phyloP scores from a whole-genome alignment of 2,329 filamentous ascomycete genomes.

The Arthrobotrys pseudoclavata region DNA sequence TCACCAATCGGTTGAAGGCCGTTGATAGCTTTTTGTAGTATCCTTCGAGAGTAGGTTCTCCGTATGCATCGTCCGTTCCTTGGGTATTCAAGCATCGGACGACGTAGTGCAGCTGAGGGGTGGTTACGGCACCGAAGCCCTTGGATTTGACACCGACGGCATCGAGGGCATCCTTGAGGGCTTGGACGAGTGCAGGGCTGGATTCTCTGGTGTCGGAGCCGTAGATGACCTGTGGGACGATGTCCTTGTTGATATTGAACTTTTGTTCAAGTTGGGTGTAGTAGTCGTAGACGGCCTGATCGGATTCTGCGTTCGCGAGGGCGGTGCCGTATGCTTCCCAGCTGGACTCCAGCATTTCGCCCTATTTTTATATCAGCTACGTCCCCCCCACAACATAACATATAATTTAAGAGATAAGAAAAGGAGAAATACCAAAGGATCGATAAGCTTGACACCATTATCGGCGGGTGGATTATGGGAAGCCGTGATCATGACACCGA shows the following conservation, averaged over 20 bases:
- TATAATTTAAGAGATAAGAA: neutral
- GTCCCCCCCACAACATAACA: neutral
- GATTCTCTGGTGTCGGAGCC: conserved; percentile 94
- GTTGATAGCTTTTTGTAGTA: conserved; percentile 93
- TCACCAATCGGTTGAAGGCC: conserved; percentile 87
- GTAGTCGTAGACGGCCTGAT: conserved; percentile 80
- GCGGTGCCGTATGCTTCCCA: conserved; percentile 92
- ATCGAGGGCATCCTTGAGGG: conserved; percentile 82
- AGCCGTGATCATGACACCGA: conserved; percentile 96
- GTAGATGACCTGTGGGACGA: conserved; percentile 82
- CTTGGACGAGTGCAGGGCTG: conserved; percentile 83
- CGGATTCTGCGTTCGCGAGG: conserved; percentile 85
- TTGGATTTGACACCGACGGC: conserved; percentile 80
- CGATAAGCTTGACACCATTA: conserved; percentile 95
- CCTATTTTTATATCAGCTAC: conserved; percentile 67
- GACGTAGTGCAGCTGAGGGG: conserved; percentile 97
- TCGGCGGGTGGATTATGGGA: conserved; percentile 91
- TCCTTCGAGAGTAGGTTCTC: conserved; percentile 86
- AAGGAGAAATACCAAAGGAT: conserved; percentile 77
- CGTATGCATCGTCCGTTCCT: conserved; percentile 87
- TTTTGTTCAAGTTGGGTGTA: conserved; percentile 82
- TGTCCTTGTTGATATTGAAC: conserved; percentile 79
- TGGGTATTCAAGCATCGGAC: conserved; percentile 95
- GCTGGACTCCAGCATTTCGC: conserved; percentile 93
- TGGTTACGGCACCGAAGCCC: conserved; percentile 93